A percentile compares a stretch with the other conserved stretches of the same genome.
These are phyloP conservation scores for Candida ovalis DNA, from an alignment of 805 yeast species.

Conservation along the genomic window DNA sequence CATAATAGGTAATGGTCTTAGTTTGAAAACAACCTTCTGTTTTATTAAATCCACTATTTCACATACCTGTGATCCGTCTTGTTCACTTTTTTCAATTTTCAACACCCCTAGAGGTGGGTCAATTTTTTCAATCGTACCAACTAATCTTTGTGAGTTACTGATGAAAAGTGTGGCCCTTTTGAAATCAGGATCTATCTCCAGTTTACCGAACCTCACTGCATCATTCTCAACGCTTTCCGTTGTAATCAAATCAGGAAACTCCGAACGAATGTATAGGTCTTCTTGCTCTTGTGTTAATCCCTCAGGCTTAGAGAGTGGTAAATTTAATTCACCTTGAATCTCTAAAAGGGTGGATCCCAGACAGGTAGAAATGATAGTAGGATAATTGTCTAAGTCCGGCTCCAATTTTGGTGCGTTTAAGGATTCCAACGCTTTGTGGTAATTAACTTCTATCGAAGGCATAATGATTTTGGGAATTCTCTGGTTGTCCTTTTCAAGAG, in stretches of 20 bases:
- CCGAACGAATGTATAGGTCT: conserved; percentile 32
- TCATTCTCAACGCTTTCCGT: conserved; percentile 17
- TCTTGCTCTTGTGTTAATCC: conserved; percentile 33
- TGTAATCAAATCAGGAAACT: conserved; percentile 11
- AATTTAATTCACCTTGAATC: conserved; percentile 68
- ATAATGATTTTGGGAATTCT: conserved; percentile 3
- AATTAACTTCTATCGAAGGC: conserved; percentile 23
- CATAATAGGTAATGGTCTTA: conserved; percentile 78
- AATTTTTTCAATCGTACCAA: conserved; percentile 56
- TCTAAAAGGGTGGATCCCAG: conserved; percentile 60
- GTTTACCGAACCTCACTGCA: conserved; percentile 49
- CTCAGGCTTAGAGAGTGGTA: conserved; percentile 37
- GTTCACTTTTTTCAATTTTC: conserved; percentile 30
- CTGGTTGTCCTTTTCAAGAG: not conserved
- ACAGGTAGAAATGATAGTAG: conserved; percentile 43
- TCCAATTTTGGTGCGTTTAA: conserved; percentile 1
- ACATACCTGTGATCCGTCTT: conserved; percentile 29
- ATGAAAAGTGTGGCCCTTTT: conserved; percentile 54
- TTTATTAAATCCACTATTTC: conserved; percentile 56
- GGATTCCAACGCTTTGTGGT: conserved; percentile 14
- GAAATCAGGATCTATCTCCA: conserved; percentile 43
- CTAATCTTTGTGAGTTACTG: conserved; percentile 65
- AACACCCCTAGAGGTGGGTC: conserved; percentile 66
- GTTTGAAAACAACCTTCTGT: conserved; percentile 57
- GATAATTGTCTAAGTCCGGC: conserved; percentile 6